Evolutionary conservation across 2,329 filamentous ascomycete genomes (phyloP).

Genomic region (Calonectria crousiana): DNA sequence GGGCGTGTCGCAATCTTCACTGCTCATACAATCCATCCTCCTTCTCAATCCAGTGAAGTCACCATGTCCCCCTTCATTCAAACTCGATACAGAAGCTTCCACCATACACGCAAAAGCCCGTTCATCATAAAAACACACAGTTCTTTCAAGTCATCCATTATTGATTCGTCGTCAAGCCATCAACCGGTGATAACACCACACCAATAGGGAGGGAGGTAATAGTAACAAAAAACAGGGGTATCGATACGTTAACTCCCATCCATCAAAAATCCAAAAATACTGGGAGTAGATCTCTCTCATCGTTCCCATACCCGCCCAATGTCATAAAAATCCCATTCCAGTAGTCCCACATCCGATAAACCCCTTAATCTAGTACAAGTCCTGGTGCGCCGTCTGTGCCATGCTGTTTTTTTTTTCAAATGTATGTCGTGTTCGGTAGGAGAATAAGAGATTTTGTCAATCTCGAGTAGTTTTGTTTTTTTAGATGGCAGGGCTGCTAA

Average conservation of each 20-base stretch:
- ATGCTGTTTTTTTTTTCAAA: constrained; percentile 44
- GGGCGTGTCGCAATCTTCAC: background rate
- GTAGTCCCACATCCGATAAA: constrained; percentile 24
- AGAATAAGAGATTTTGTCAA: constrained; percentile 8
- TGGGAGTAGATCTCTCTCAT: constrained; percentile 23
- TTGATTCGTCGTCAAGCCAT: constrained; percentile 31
- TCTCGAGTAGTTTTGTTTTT: constrained; percentile 14
- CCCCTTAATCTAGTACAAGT: constrained; percentile 40
- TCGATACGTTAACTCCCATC: constrained; percentile 46
- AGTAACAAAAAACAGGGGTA: constrained; percentile 45
- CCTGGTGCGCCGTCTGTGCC: constrained; percentile 44
- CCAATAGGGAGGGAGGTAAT: constrained; percentile 24
- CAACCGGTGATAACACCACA: constrained; percentile 17
- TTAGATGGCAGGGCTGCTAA: constrained; percentile 44
- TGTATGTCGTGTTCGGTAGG: constrained; percentile 31
- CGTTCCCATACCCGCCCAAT: constrained; percentile 26
- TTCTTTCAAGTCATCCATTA: constrained; percentile 29
- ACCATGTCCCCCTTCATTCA: background rate
- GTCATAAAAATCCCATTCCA: constrained; percentile 33
- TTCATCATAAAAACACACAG: constrained; percentile 7
- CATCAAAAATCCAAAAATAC: constrained; percentile 32
- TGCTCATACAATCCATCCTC: background rate
- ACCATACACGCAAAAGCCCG: background rate
- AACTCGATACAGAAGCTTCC: background rate
- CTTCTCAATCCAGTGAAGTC: background rate